Conservation (phyloP, 2,329 filamentous ascomycete genomes). For the Dothiorella sarmentorum region DNA sequence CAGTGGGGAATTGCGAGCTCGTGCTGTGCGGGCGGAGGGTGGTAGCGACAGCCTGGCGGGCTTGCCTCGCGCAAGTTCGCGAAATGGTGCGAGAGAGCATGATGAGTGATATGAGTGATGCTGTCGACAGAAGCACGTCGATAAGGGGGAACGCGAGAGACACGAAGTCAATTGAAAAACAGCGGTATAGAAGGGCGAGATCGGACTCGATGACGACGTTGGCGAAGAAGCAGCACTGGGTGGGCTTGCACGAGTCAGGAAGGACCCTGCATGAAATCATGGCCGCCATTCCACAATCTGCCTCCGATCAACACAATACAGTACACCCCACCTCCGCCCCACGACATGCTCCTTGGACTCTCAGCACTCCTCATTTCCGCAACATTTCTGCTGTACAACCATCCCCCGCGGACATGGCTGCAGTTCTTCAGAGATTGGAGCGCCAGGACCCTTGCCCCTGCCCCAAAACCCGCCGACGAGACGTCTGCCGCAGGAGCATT, state of each 20-base stretch:
- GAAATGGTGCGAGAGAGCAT: neutral
- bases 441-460: neutral
- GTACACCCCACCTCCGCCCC: neutral
- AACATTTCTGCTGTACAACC: conserved; percentile 34
- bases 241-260: conserved; percentile 4
- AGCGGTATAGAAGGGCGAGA: neutral
- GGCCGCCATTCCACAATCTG: conserved; percentile 4
- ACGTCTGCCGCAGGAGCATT: neutral
- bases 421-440: conserved; percentile 11
- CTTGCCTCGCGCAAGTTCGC: neutral
- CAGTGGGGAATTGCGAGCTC: neutral
- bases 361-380: conserved; percentile 37
- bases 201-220: conserved; percentile 11
- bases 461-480: neutral
- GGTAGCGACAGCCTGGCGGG: neutral
- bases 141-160: neutral
- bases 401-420: conserved; percentile 36
- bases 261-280: conserved; percentile 11
- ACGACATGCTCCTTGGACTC: conserved; percentile 36
- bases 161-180: neutral
- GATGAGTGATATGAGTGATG: neutral
- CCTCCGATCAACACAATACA: conserved; percentile 8
- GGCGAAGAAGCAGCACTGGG: neutral
- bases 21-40: conserved; percentile 8
- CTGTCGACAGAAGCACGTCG: neutral